Percentiles rank a stretch among this genome's conserved stretches.
Evolutionary conservation across 2,329 filamentous ascomycete genomes (phyloP).

Genomic region (Celoporthe dispersa): DNA sequence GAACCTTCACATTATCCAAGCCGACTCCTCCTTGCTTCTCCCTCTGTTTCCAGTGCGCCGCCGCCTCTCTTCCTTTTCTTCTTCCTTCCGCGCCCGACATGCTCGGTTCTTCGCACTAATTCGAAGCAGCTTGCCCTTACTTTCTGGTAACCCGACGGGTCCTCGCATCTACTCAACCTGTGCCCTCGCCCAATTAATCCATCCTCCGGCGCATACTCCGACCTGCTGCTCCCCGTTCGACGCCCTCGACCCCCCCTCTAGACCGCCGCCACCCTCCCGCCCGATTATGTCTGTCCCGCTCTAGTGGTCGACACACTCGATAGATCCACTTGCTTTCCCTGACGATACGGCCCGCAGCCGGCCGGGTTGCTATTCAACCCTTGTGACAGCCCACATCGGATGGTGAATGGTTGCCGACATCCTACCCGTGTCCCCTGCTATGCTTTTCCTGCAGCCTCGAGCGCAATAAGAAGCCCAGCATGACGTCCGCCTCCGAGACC

Average conservation of each 20-base stretch:
- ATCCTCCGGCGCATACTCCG: constrained; percentile 1
- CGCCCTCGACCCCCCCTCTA: constrained; percentile 4
- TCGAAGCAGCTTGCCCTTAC: constrained; percentile 24
- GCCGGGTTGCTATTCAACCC: constrained; percentile 7
- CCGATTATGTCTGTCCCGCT: not conserved
- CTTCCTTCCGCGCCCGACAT: not conserved
- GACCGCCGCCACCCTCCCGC: constrained; percentile 8
- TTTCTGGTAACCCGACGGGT: constrained; percentile 12
- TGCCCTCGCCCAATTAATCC: constrained; percentile 1
- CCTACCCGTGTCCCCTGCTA: constrained; percentile 12
- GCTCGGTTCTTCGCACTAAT: constrained; percentile 23
- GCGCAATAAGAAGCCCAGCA: constrained; percentile 25
- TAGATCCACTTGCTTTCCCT: constrained; percentile 15
- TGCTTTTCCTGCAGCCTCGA: constrained; percentile 13
- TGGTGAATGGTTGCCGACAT: constrained; percentile 20
- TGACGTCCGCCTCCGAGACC: constrained; percentile 24
- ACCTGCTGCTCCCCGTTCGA: constrained; percentile 15
- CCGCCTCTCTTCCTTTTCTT: not conserved
- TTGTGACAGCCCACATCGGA: constrained; percentile 15
- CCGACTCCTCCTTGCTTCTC: constrained; percentile 13
- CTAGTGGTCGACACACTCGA: constrained; percentile 3
- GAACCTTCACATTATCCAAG: constrained; percentile 9
- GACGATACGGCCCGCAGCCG: constrained; percentile 24
- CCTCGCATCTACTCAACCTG: constrained; percentile 14
- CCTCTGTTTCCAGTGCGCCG: constrained; percentile 19